phyloP scores from a whole-genome alignment of 148 eudicot genomes.

The Spergularia marina region DNA sequence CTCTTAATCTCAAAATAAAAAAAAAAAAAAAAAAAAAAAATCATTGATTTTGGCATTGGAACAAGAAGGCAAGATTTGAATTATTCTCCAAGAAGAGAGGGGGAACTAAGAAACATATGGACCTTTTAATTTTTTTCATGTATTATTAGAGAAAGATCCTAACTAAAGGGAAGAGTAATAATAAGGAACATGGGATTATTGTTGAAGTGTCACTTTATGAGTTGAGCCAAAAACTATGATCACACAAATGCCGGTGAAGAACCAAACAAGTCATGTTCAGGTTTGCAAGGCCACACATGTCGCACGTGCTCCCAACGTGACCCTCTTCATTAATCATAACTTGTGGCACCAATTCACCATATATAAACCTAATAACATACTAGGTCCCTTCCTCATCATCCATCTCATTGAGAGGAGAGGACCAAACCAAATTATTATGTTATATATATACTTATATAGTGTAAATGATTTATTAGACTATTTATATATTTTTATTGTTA shows the following conservation, averaged over 20 bases:
- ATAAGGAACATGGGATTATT: background rate
- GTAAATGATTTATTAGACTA: no score
- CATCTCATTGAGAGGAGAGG: no score
- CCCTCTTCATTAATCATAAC: conserved; percentile 6
- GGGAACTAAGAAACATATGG: background rate
- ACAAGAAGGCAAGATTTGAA: no score
- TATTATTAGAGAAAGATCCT: background rate
- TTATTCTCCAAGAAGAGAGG: background rate
- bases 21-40: no score
- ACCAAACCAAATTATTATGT: no score
- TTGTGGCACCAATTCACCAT: background rate
- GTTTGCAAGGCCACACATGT: conserved; percentile 26
- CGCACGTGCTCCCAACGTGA: conserved; percentile 34
- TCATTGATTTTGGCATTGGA: no score
- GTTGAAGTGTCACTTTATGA: conserved; percentile 5
- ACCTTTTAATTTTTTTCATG: background rate
- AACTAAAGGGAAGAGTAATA: no score
- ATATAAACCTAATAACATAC: background rate
- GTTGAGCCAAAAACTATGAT: conserved; percentile 2
- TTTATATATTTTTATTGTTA: no score
- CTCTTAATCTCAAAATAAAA: no score
- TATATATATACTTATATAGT: no score
- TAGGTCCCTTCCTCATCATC: background rate
- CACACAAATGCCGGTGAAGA: conserved; percentile 11
- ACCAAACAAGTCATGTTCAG: conserved; percentile 32